Conservation (phyloP, 371 early-diverging fungal genomes). For the Batkoa obscura region DNA sequence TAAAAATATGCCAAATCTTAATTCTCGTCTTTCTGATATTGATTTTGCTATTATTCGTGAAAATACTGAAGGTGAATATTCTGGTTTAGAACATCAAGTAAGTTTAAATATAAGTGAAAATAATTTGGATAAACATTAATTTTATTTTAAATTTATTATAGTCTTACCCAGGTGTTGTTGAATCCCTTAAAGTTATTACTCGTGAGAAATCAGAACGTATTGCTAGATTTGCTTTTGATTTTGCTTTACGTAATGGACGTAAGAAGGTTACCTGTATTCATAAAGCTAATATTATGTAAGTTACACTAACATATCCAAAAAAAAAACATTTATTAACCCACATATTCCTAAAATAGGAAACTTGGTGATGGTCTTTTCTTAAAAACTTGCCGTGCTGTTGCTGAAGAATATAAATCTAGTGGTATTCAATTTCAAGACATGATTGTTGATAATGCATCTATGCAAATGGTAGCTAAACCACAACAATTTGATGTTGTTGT, state of each 20-base stretch:
- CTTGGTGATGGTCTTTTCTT: constrained; percentile 93
- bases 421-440: constrained; percentile 87
- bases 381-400: constrained; percentile 78
- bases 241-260: constrained; percentile 83
- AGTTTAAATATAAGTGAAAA: neutral
- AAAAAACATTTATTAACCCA: neutral
- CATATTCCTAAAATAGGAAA: constrained; percentile 43
- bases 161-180: constrained; percentile 93
- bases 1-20: constrained; percentile 63
- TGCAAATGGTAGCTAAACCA: constrained; percentile 93
- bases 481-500: constrained; percentile 96
- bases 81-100: constrained; percentile 88
- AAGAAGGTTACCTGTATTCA: constrained; percentile 95
- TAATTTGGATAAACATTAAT: constrained; percentile 5
- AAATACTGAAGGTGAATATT: constrained; percentile 97
- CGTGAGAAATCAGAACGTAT: constrained; percentile 89
- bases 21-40: constrained; percentile 70
- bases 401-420: constrained; percentile 70
- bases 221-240: constrained; percentile 94
- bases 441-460: constrained; percentile 96
- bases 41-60: constrained; percentile 96
- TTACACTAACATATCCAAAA: neutral
- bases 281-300: constrained; percentile 97
- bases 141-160: constrained; percentile 12
- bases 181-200: constrained; percentile 90